These are phyloP conservation scores for Phylloporus sp. DNA, from an alignment of 768 basidiomycete genomes.

Conservation along the genomic window DNA sequence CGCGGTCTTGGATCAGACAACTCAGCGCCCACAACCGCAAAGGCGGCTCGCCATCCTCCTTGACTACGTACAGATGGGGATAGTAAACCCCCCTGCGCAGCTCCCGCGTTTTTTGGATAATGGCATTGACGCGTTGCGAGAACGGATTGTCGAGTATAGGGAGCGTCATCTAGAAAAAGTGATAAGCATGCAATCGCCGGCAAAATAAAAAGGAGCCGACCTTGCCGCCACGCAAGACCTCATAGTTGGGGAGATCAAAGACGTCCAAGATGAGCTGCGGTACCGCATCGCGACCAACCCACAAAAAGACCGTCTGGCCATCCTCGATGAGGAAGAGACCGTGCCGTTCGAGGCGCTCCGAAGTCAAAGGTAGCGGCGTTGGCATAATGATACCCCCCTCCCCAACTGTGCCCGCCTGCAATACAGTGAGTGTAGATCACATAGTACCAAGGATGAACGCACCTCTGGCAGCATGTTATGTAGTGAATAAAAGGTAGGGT, in stretches of 20 bases:
- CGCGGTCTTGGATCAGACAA: constrained; percentile 90
- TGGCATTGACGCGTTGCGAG: constrained; percentile 91
- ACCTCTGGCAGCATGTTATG: constrained; percentile 96
- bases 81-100: constrained; percentile 89
- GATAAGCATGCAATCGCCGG: neutral
- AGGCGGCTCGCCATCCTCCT: constrained; percentile 96
- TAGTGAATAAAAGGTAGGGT: constrained; percentile 92
- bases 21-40: constrained; percentile 94
- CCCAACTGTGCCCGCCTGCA: constrained; percentile 83
- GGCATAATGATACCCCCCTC: constrained; percentile 88
- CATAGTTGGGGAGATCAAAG: constrained; percentile 85
- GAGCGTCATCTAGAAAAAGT: constrained; percentile 63
- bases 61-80: constrained; percentile 93
- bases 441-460: constrained; percentile 11
- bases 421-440: constrained; percentile 3
- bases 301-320: constrained; percentile 95
- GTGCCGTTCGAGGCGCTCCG: constrained; percentile 92
- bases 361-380: constrained; percentile 81
- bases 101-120: constrained; percentile 92
- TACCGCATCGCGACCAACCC: constrained; percentile 98
- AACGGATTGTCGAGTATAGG: constrained; percentile 88
- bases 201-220: constrained; percentile 32
- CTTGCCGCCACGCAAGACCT: constrained; percentile 90
- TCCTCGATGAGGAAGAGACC: constrained; percentile 97
- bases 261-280: constrained; percentile 92